Evolutionary conservation across 345 rosid genomes (phyloP), one percentile per base, ranked within the genome.

Genomic region (Arabis alpina): DNA sequence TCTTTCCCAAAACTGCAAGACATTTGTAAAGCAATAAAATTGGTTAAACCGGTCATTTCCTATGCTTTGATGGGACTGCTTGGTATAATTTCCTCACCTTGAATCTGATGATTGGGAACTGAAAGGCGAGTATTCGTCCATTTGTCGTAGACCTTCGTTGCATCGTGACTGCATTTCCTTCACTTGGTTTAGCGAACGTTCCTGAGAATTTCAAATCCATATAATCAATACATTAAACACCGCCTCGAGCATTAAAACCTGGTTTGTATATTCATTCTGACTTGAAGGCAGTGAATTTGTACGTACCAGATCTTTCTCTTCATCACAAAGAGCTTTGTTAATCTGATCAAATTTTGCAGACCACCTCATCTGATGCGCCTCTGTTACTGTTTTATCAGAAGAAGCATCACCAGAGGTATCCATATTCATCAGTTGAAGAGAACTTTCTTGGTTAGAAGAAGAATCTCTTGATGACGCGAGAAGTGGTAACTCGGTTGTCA

Each of bases 261-360:
- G 14, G 36, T 2, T 15, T 3, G 12, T 30, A 54, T 40, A 65
- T 56, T 47, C 56, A 48, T 56, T 64, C n/a, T 54, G n/a, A 13
- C 58, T 71, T 56, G 42, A 70, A 76, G 51, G 28, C 14, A 58
- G 54, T 40, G 56, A 54, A 43, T 66, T 15, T 15, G 58, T 62
- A 82, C 97, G 76, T 77, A 91, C 99, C 77, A 94, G 82, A 56
- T 88, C 89, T 75, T 75, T 79, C 82, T 94, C 91, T 81, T 94
- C 99, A 78, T 88, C 93, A 15, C 58, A 54, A 36, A 94, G 92
- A 43, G 92, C 81, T 77, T 80, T 86, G 54, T 82, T 86, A 89
- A 91, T 82, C 81, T 82, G 92, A 84, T 82, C 84, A 77, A 94
- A 94, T 76, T 89, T 78, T 50, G 83, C 73, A 42, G 60, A 76